Conservation (phyloP, 441 rosid genomes). For the Manihot esculenta region DNA sequence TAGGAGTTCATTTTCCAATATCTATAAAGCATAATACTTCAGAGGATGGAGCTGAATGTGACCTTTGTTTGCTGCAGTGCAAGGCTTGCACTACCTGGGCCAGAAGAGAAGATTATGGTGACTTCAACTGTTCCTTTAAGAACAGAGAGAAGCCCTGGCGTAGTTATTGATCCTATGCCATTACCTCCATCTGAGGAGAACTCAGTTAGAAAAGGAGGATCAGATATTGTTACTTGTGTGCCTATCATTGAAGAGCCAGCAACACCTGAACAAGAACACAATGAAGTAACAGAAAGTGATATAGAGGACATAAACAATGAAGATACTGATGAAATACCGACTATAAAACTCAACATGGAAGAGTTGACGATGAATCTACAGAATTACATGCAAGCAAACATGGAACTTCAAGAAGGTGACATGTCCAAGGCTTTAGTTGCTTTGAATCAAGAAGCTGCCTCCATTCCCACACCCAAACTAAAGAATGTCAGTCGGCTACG, state of each 20-base stretch:
- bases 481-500: constrained; percentile 80
- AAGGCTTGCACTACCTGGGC: constrained; percentile 88
- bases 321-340: constrained; percentile 81
- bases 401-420: constrained; percentile 78
- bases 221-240: constrained; percentile 29
- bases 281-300: constrained; percentile 53
- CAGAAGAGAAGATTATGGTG: constrained; percentile 67
- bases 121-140: constrained; percentile 40
- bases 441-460: constrained; percentile 64
- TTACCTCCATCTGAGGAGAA: constrained; percentile 47
- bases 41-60: constrained; percentile 15
- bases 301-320: constrained; percentile 67
- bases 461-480: constrained; percentile 71
- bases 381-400: constrained; percentile 61
- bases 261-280: constrained; percentile 61
- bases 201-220: constrained; percentile 25
- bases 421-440: constrained; percentile 93
- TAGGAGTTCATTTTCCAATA: constrained; percentile 6
- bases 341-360: constrained; percentile 64
- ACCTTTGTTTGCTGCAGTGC: constrained; percentile 62
- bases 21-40: constrained; percentile 12
- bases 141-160: constrained; percentile 32
- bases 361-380: constrained; percentile 62
- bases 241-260: constrained; percentile 92
- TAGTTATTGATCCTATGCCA: constrained; percentile 38